phyloP scores from a whole-genome alignment of 1,284 basidiomycete species.

The Meripilus lineatus region DNA sequence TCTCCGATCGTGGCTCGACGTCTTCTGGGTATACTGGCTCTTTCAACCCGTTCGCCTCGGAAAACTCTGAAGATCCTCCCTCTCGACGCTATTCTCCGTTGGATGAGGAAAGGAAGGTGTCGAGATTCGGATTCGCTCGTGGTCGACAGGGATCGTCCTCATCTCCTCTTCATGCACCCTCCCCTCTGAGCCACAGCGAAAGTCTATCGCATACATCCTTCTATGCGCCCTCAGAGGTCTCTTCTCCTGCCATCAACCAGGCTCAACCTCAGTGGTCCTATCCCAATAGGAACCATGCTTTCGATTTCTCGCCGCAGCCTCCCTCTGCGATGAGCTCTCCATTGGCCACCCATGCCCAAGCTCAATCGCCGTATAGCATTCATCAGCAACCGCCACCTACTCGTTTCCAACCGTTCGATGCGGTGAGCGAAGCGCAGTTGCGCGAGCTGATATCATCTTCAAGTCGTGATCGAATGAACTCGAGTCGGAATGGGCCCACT shows the following conservation, averaged over 20 bases:
- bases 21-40: constrained; percentile 61
- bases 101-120: constrained; percentile 74
- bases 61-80: constrained; percentile 36
- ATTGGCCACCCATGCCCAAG: constrained; percentile 42
- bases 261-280: constrained; percentile 43
- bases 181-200: constrained; percentile 51
- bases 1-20: constrained; percentile 42
- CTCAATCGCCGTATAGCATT: constrained; percentile 15
- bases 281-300: constrained; percentile 37
- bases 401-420: constrained; percentile 57
- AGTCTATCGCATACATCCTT: constrained; percentile 41
- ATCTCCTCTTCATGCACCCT: constrained; percentile 55
- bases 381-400: constrained; percentile 28
- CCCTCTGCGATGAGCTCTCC: constrained; percentile 43
- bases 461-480: constrained; percentile 50
- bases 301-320: no score
- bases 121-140: constrained; percentile 81
- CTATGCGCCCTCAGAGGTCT: constrained; percentile 29
- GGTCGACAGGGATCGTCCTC: constrained; percentile 61
- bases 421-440: constrained; percentile 66
- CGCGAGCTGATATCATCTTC: constrained; percentile 62
- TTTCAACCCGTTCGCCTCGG: constrained; percentile 74
- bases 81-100: constrained; percentile 30
- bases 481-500: constrained; percentile 30
- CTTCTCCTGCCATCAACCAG: constrained; percentile 30